Base-by-base conservation (phyloP, 768 basidiomycete genomes). In the Kwoniella mangroviensis region DNA sequence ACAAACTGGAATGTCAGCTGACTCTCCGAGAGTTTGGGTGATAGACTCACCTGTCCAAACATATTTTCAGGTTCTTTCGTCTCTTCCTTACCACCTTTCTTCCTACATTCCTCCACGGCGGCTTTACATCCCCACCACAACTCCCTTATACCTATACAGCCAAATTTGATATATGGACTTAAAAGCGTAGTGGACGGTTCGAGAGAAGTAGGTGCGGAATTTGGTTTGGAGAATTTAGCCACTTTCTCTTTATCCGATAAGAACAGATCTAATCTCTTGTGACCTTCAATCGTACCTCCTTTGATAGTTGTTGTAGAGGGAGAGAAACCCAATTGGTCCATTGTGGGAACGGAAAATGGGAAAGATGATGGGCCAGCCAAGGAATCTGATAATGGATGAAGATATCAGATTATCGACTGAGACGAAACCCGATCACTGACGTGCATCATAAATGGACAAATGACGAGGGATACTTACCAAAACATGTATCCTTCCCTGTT, bases 221-320 rank as follows among this genome's bases (percentile, higher is more conserved):
- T 72, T 1, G 84, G 84, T 72, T 85, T 85, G 6, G 81, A 79
- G 73, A 85, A 85, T n/a, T 72, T 78, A 6, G 82, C 81, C n/a
- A 83, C 79, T 54, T 75, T 63, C 6, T 69, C 69, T 10, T 71
- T 71, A 58, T 82, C 64, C 0, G 55, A 34, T 13, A 79, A 65
- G 60, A 82, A 84, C 21, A 61, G 56, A 11, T 68, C 56, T 7
- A 84, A 75, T 11, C 81, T 61, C 11, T 67, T 51, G 52, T 84
- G 73, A 3, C 75, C 84, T 61, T 76, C 69, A 4, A 62, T 65
- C 22, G 83, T 83, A 0, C 84, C 84, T 9, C 83, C 83, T 1
- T 67, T 67, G n/a, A 84, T 83, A 4, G 70, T 68, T 3, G 75
- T 82, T 1, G 77, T 81, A 0, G 81, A 45, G 3, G 28, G 60